phyloP scores from a whole-genome alignment of 768 basidiomycete species.

The Mycena latifolia region DNA sequence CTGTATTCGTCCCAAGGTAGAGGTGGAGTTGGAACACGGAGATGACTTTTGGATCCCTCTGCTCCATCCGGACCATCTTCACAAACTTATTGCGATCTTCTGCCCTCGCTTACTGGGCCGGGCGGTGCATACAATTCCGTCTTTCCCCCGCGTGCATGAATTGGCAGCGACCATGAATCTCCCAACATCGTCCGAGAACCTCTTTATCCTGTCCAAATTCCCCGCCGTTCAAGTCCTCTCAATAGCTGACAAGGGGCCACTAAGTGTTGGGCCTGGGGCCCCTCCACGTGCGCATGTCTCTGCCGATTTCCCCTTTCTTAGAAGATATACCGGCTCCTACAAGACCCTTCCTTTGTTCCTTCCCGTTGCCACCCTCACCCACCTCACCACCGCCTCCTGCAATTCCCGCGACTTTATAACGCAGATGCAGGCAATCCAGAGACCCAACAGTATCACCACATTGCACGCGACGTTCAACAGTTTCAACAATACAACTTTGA shows the following conservation, averaged over 20 bases:
- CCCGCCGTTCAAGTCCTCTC: background rate
- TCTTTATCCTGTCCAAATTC: conserved; percentile 1
- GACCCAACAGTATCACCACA: background rate
- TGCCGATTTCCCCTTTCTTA: too few species aligned
- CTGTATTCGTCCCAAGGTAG: background rate
- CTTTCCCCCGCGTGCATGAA: too few species aligned
- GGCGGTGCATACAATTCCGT: too few species aligned
- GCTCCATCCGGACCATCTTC: too few species aligned
- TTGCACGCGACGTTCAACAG: background rate
- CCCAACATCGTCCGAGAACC: background rate
- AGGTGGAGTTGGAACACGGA: background rate
- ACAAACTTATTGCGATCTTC: too few species aligned
- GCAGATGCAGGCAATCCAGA: background rate
- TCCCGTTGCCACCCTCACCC: background rate
- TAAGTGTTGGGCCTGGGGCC: too few species aligned
- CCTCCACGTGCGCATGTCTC: background rate
- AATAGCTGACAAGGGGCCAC: background rate
- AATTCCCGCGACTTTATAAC: background rate
- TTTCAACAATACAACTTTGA: too few species aligned
- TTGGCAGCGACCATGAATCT: too few species aligned
- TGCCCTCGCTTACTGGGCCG: too few species aligned
- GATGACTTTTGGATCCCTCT: conserved; percentile 13
- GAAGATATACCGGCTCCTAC: background rate
- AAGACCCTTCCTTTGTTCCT: background rate
- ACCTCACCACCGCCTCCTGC: background rate